Evolutionary conservation across 2,329 filamentous ascomycete species (phyloP).

Genomic region (Pseudocercospora eumusae): DNA sequence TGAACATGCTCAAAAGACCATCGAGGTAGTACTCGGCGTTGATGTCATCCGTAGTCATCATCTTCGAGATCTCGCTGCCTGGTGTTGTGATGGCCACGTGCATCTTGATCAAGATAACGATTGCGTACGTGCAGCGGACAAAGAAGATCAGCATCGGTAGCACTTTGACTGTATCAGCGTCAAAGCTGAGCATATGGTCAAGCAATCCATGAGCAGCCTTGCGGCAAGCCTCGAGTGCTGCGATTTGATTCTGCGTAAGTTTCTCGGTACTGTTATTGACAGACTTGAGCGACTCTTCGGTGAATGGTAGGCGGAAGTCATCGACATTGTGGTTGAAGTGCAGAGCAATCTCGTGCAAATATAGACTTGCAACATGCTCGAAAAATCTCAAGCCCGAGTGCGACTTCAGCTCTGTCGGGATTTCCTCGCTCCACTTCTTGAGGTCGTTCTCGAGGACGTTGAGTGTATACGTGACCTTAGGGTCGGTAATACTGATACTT

Average conservation of each 20-base stretch:
- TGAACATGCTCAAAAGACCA: constrained; percentile 48
- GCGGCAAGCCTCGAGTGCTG: constrained; percentile 50
- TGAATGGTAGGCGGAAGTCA: constrained; percentile 50
- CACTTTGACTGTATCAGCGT: constrained; percentile 46
- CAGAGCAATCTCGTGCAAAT: constrained; percentile 54
- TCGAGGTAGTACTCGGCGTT: constrained; percentile 52
- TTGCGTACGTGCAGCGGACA: constrained; percentile 58
- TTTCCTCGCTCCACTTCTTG: constrained; percentile 49
- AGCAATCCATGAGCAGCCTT: constrained; percentile 51
- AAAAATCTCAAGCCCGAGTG: constrained; percentile 45
- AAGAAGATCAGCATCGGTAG: constrained; percentile 50
- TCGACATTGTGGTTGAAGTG: constrained; percentile 50
- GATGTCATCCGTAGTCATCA: constrained; percentile 52
- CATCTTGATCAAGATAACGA: constrained; percentile 62
- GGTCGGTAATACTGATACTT: constrained; percentile 56
- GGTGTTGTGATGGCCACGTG: constrained; percentile 57
- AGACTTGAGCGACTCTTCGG: constrained; percentile 45
- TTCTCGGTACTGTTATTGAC: constrained; percentile 44
- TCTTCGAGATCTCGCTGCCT: constrained; percentile 50
- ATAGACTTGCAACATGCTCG: constrained; percentile 52
- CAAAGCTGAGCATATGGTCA: constrained; percentile 52
- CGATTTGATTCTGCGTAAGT: constrained; percentile 50
- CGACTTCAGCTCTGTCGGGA: constrained; percentile 43
- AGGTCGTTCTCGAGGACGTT: constrained; percentile 59
- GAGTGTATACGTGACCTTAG: constrained; percentile 56